phyloP scores from a whole-genome alignment of 1,284 basidiomycete genomes.

The Crocinoboletus sp. region DNA sequence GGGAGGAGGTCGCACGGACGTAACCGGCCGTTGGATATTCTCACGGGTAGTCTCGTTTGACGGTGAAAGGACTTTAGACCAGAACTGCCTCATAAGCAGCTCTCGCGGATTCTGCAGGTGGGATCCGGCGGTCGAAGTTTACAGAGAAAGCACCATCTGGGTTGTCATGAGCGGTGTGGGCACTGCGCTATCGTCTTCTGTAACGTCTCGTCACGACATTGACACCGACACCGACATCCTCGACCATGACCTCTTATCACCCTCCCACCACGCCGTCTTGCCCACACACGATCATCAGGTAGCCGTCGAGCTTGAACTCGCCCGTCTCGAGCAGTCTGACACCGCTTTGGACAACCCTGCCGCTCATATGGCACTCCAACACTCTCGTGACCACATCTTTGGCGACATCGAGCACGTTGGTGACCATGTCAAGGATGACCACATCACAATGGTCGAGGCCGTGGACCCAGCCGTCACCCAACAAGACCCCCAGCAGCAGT shows the following conservation, averaged over 20 bases:
- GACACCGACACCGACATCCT: slow-evolving; percentile 28
- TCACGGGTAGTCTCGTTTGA: slow-evolving; percentile 20
- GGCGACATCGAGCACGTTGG: slow-evolving; percentile 35
- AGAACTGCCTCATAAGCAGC: slow-evolving; percentile 21
- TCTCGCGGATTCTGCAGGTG: slow-evolving; percentile 16
- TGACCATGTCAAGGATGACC: slow-evolving; percentile 32
- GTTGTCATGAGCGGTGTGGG: slow-evolving; percentile 35
- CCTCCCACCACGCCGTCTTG: slow-evolving; percentile 29
- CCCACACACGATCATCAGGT: slow-evolving; percentile 28
- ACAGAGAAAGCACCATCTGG: slow-evolving; percentile 21
- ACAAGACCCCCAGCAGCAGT: slow-evolving; percentile 36
- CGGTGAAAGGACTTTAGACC: slow-evolving; percentile 29
- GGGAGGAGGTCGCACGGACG: slow-evolving; percentile 6
- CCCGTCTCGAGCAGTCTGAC: slow-evolving; percentile 29
- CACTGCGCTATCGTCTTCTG: slow-evolving; percentile 25
- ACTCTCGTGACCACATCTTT: slow-evolving; percentile 33
- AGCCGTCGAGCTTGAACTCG: slow-evolving; percentile 27
- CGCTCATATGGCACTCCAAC: slow-evolving; percentile 28
- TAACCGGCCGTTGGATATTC: slow-evolving; percentile 19
- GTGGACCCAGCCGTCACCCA: slow-evolving; percentile 34
- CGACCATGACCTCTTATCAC: slow-evolving; percentile 33
- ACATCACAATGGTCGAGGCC: slow-evolving; percentile 34
- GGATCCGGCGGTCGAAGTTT: slow-evolving; percentile 23
- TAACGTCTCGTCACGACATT: slow-evolving; percentile 28
- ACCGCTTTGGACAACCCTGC: slow-evolving; percentile 24